Evolutionary conservation across 805 yeast species (phyloP).

Genomic region (Maudiozyma serrabonitensis): DNA sequence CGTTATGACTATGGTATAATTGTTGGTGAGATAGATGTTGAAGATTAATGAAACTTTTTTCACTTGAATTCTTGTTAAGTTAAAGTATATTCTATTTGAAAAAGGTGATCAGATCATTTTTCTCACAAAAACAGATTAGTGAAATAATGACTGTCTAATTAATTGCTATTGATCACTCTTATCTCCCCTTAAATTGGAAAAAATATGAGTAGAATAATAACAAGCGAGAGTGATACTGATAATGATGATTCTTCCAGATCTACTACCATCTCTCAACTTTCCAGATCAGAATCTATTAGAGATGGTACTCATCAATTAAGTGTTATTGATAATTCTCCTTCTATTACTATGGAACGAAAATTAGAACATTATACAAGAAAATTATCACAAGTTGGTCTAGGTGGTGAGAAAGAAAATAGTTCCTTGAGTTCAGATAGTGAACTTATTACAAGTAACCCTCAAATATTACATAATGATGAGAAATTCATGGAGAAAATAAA

Average conservation of each 20-base stretch:
- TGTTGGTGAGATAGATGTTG: too few relatives aligned
- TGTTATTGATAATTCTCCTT: background rate
- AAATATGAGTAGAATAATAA: constrained; percentile 23
- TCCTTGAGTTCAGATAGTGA: constrained; percentile 7
- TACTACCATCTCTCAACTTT: background rate
- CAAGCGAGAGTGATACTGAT: constrained; percentile 27
- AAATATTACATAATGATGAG: background rate
- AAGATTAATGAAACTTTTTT: too few relatives aligned
- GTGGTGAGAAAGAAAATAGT: constrained; percentile 9
- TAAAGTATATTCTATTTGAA: too few relatives aligned
- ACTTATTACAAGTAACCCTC: background rate
- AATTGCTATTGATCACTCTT: too few relatives aligned
- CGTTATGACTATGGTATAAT: too few relatives aligned
- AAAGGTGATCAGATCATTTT: too few relatives aligned
- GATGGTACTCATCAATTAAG: background rate
- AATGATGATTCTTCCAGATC: constrained; percentile 7
- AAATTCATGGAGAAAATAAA: constrained; percentile 10
- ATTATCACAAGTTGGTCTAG: constrained; percentile 21
- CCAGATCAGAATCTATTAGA: background rate
- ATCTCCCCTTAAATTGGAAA: too few relatives aligned
- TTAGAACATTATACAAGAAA: constrained; percentile 21
- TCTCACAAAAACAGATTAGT: too few relatives aligned
- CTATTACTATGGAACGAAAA: constrained; percentile 12
- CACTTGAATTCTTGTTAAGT: too few relatives aligned
- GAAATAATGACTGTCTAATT: too few relatives aligned